A percentile compares a stretch with the other conserved stretches of the same genome.
These are phyloP conservation scores for Puccinia polysora DNA, from an alignment of 1,284 basidiomycete species.

Conservation along the genomic window DNA sequence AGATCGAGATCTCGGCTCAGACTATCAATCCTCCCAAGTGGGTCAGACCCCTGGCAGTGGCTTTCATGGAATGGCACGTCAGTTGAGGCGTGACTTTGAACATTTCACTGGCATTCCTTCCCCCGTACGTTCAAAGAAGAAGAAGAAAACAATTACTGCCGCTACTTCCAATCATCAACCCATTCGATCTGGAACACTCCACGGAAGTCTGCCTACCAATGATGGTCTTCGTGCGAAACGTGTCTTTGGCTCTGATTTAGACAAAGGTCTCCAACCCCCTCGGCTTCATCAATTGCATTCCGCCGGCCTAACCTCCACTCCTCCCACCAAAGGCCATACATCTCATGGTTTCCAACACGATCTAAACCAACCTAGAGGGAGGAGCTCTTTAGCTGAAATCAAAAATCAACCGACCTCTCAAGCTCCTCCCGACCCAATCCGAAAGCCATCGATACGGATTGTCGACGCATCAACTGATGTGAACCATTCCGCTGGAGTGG, in stretches of 20 bases:
- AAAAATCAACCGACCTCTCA: background rate
- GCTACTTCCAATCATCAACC: background rate
- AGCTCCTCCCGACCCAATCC: constrained; percentile 2
- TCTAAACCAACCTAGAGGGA: constrained; percentile 3
- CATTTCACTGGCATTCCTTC: constrained; percentile 20
- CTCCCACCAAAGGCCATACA: constrained; percentile 7
- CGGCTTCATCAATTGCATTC: constrained; percentile 20
- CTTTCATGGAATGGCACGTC: constrained; percentile 38
- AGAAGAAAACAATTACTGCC: background rate
- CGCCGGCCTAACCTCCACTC: constrained; percentile 25
- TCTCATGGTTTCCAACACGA: background rate
- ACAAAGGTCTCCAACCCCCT: constrained; percentile 16
- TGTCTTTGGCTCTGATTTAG: constrained; percentile 30
- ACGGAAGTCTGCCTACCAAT: constrained; percentile 18
- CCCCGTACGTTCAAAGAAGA: background rate
- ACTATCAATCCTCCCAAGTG: constrained; percentile 11
- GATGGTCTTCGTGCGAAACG: constrained; percentile 31
- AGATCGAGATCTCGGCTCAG: background rate
- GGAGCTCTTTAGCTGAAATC: background rate
- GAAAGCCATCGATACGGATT: constrained; percentile 22
- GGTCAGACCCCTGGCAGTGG: constrained; percentile 28
- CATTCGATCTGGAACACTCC: constrained; percentile 15
- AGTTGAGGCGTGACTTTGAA: constrained; percentile 32
- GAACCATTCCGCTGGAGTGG: background rate
- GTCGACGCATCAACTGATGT: constrained; percentile 8